Evolutionary conservation across 139 green algal species (phyloP), one percentile per base, ranked within the genome.

Genomic region (Yamagishiella unicocca): DNA sequence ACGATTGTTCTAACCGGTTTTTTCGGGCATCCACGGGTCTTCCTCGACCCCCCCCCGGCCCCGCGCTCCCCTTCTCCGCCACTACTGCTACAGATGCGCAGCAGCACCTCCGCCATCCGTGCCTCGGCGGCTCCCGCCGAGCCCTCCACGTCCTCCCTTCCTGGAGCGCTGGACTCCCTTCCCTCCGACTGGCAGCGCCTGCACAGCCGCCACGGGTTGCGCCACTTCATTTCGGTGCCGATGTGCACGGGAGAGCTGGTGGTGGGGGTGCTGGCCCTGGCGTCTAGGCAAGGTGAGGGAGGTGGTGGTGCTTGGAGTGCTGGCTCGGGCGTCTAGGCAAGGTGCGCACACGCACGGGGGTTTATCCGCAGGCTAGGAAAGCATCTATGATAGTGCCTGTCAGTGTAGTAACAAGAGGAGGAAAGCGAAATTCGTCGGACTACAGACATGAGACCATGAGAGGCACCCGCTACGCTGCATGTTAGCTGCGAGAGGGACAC

Each of bases 251-350:
- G 80, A 1, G 31, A 53, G 1, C 8, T 50, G 43, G 64, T 67
- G 80, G 43, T 77, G 42, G 80, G 80, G 29, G 80, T 50, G 43
- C 80, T 86, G 25, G 50, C 45, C 33, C 64, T 86, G 80, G 80
- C 80, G 25, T 35, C 31, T 2, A 4, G 64, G 17, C 1, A 64
- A 43, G 73, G 45, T 81, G 29, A 53, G 80, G 31, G 62, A 64
- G 1, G 31, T 40, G 1, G 3, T 50, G 43, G 64, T 67, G 80
- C 31, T 77, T n/a, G 80, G 80, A 14, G 80, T 50, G 43, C 80
- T 86, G 25, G 50, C 45, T 33, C 64, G 77, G 80, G 80, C 80
- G 25, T 35, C 31, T 2, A 4, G 64, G 70, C 70, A 78, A 19
- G 70, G 70, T 54, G 42, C 58, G 58, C 6, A n/a, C n/a, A n/a